A percentile compares a stretch with the other conserved stretches of the same genome.
Evolutionary conservation across 1,139 yeast species (phyloP).

Genomic region (Blastobotrys ciferrii): DNA sequence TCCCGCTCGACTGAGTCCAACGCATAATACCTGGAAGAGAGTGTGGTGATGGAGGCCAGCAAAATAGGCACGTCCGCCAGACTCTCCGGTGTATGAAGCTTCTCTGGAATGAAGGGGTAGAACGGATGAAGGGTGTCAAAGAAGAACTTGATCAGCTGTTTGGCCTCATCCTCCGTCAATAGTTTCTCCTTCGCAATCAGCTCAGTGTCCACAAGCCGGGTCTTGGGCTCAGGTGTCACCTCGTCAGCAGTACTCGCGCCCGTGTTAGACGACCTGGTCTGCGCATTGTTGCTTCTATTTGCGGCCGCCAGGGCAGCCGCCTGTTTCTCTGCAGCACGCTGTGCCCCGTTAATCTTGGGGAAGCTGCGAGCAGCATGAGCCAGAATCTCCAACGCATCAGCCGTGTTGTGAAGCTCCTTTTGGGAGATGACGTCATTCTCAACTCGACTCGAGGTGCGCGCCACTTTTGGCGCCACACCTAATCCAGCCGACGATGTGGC

Average conservation of each 20-base stretch:
- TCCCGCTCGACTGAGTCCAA: slow-evolving; percentile 2
- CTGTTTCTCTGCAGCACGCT: slow-evolving; percentile 3
- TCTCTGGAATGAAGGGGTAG: slow-evolving; percentile 80
- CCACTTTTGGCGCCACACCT: slow-evolving; percentile 2
- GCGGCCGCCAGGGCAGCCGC: background rate
- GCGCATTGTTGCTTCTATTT: background rate
- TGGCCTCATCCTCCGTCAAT: slow-evolving; percentile 66
- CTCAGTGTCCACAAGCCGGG: slow-evolving; percentile 56
- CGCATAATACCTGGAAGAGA: slow-evolving; percentile 62
- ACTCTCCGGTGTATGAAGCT: slow-evolving; percentile 62
- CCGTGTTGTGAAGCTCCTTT: slow-evolving; percentile 46
- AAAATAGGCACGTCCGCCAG: slow-evolving; percentile 78
- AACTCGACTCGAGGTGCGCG: background rate
- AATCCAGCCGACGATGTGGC: slow-evolving; percentile 7
- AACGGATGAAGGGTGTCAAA: slow-evolving; percentile 83
- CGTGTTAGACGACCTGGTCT: too few relatives aligned
- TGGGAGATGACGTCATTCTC: slow-evolving; percentile 28
- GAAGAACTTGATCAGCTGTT: slow-evolving; percentile 58
- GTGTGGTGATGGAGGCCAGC: slow-evolving; percentile 74
- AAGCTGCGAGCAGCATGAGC: slow-evolving; percentile 48
- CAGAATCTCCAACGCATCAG: slow-evolving; percentile 57
- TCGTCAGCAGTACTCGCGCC: slow-evolving; percentile 1
- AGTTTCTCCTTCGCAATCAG: slow-evolving; percentile 64
- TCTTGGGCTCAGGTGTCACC: slow-evolving; percentile 39
- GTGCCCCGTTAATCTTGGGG: slow-evolving; percentile 25